Percentiles rank a stretch among this genome's conserved stretches.
These are phyloP conservation scores for Symbiodinium pilosum DNA, from an alignment of 73 alveolate genomes.

Conservation along the genomic window DNA sequence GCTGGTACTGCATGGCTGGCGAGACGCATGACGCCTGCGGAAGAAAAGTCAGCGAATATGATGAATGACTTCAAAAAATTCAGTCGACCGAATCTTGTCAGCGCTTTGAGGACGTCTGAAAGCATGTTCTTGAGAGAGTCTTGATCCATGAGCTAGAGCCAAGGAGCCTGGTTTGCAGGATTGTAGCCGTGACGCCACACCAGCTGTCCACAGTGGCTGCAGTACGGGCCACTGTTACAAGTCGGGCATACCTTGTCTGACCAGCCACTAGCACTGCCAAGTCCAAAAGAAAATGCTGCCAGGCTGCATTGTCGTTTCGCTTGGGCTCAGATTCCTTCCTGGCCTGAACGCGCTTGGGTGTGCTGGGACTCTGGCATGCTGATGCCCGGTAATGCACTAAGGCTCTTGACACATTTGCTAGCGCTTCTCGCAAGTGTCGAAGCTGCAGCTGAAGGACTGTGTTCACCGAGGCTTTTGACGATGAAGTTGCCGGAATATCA, in stretches of 20 bases:
- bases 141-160: too few species aligned
- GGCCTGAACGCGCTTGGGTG: too few species aligned
- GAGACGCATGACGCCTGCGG: neutral
- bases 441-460: too few species aligned
- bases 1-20: slow-evolving; percentile 20
- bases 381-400: too few species aligned
- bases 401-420: too few species aligned
- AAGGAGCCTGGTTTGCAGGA: neutral
- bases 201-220: slow-evolving; percentile 70
- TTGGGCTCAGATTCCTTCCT: neutral
- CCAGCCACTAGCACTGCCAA: neutral
- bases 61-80: neutral
- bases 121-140: too few species aligned
- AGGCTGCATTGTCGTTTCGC: neutral
- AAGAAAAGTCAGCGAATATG: neutral
- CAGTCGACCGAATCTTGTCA: too few species aligned
- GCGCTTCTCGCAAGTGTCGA: too few species aligned
- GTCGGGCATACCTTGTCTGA: slow-evolving; percentile 46
- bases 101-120: too few species aligned
- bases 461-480: too few species aligned
- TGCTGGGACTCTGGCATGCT: too few species aligned
- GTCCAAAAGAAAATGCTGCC: neutral
- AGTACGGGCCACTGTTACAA: slow-evolving; percentile 43
- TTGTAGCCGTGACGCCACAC: slow-evolving; percentile 17
- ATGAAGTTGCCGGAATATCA: too few species aligned